Base-by-base conservation (phyloP, 2,329 filamentous ascomycete genomes). In the Botrytis fragariae region DNA sequence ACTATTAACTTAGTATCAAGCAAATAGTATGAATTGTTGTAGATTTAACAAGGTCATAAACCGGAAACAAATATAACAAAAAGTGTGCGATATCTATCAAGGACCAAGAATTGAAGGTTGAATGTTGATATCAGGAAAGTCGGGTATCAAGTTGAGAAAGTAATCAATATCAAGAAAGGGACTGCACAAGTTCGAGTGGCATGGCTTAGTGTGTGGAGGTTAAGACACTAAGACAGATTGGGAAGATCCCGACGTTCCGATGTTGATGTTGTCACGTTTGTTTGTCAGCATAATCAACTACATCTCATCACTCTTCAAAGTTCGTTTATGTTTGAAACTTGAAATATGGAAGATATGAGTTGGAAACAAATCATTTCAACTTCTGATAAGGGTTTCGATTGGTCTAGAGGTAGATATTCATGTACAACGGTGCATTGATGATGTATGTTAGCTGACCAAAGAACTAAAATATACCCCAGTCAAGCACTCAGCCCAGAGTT, bases 361-460 rank as follows among this genome's bases (percentile, higher is more conserved):
- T 8, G 14, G 4, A 57, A 18, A 29, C 4, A 2, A 32, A 8
- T 0, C n/a, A 6, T 1, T 32, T 32, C 3, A 6, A 32, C 5
- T n/a, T 16, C 3, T 9, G 2, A 18, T 0, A 18, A 57, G 51
- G n/a, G 51, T 32, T 57, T 0, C 18, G 7, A 32, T 57, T 57
- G n/a, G 14, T 29, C 51, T 57, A 7, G n/a, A 18, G 14, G 51
- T 29, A 32, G n/a, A 32, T 57, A 18, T 22, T 48, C 3, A 18
- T 20, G 16, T 20, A 20, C 7, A 5, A 20, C 12, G 0, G 1
- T 22, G 29, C n/a, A 32, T 29, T 1, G n/a, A 9, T 57, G 7
- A 18, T 57, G n/a, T 57, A 29, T 18, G 22, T 9, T 10, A 9
- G 45, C 45, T 22, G 20, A 10, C 7, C 44, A 20, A 45, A 7